These are phyloP conservation scores for Candida nanaspora DNA, from an alignment of 805 yeast species.

Conservation along the genomic window DNA sequence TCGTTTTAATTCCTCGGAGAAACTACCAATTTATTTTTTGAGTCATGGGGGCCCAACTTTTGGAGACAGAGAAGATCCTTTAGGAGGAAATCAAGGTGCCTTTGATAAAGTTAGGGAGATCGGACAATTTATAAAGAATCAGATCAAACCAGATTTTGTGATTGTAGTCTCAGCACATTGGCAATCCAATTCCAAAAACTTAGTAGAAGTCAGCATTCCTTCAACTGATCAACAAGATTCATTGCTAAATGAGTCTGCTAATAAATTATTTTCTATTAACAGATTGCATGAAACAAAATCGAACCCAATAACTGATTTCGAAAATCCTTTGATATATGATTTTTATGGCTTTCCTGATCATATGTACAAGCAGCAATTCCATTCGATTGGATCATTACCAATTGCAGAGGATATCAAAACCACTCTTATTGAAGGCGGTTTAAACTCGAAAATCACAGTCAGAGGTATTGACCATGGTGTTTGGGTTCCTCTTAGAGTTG, in stretches of 20 bases:
- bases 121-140: slow-evolving; percentile 43
- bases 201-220: slow-evolving; percentile 45
- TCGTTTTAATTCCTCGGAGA: slow-evolving; percentile 12
- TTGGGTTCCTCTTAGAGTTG: slow-evolving; percentile 75
- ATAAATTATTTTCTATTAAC: not conserved
- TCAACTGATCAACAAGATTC: slow-evolving; percentile 28
- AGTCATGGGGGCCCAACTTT: slow-evolving; percentile 87
- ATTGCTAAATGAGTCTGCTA: not conserved
- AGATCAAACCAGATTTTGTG: slow-evolving; percentile 56
- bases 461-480: slow-evolving; percentile 80
- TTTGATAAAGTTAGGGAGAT: slow-evolving; percentile 40
- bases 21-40: slow-evolving; percentile 54
- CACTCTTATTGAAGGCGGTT: slow-evolving; percentile 34
- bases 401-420: slow-evolving; percentile 39
- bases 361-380: slow-evolving; percentile 60
- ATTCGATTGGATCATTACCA: slow-evolving; percentile 34
- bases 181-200: slow-evolving; percentile 40
- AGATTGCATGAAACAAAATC: slow-evolving; percentile 7
- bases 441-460: slow-evolving; percentile 35
- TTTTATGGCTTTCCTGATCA: slow-evolving; percentile 65
- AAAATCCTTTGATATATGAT: slow-evolving; percentile 62
- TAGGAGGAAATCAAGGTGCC: slow-evolving; percentile 54
- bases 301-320: slow-evolving; percentile 20
- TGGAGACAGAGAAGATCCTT: slow-evolving; percentile 44
- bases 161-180: slow-evolving; percentile 74